A percentile compares a stretch with the other conserved stretches of the same genome.
phyloP scores from a whole-genome alignment of 192 early-diverging fungal species.

The Neocallimastix lanati region DNA sequence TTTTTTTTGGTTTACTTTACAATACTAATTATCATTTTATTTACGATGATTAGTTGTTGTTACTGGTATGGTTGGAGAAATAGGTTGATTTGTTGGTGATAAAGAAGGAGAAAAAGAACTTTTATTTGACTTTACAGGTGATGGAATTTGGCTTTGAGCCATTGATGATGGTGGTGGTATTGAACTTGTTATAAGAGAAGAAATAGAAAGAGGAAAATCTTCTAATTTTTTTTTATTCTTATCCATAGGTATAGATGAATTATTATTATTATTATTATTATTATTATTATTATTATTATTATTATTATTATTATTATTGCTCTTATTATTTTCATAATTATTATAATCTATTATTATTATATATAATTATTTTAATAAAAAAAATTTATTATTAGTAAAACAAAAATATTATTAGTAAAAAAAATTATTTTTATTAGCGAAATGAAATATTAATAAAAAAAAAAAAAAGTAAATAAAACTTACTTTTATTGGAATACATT shows the following conservation, averaged over 20 bases:
- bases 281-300: no score
- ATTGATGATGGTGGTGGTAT: neutral
- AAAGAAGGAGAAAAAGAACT: neutral
- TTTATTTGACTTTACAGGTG: neutral
- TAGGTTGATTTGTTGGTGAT: neutral
- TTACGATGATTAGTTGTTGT: neutral
- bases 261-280: neutral
- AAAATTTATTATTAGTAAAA: no score
- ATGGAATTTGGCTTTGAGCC: neutral
- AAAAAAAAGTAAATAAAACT: no score
- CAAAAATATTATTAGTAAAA: no score
- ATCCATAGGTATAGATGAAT: neutral
- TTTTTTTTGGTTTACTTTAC: no score
- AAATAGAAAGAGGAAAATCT: neutral
- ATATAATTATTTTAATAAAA: no score
- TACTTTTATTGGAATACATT: no score
- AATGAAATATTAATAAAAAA: no score
- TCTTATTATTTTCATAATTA: neutral
- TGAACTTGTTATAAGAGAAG: neutral
- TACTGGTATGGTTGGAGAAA: neutral
- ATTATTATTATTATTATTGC: no score
- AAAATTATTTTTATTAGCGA: no score
- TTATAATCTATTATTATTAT: no score
- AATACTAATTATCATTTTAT: no score
- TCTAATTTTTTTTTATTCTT: neutral